Evolutionary conservation across 768 basidiomycete genomes (phyloP), one percentile per base, ranked within the genome.

Genomic region (Leucocoprinus sp.): DNA sequence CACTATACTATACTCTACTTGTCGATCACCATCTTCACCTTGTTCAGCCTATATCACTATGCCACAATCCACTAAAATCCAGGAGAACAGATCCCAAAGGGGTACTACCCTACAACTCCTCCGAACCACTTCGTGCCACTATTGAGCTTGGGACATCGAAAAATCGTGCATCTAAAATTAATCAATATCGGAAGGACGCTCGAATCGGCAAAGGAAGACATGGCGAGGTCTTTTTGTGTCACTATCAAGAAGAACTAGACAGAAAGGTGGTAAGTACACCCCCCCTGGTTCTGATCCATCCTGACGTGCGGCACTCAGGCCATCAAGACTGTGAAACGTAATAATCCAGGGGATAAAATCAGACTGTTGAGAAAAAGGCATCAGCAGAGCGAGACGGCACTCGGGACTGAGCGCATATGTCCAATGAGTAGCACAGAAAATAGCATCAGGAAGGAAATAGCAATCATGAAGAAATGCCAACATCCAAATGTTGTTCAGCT

Each of bases 401-500:
- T 26, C 23, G 46, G 48, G 6, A 41, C 35, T 7, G 52, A 50
- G 40, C 47, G 43, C 33, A 48, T 52, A 52, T 64, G 55, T 50
- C 60, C 54, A 56, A 67, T 79, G 24, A 70, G 74, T 42, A 81
- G 75, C 51, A 76, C 78, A 43, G 83, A 85, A 54, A 75, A 80
- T 57, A 86, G 82, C 60, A 83, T 93, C 48, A 77, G 77, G 52
- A 82, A 80, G 57, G 91, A 93, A 65, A 85, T 93, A 36, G 90
- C 90, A 3, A 85, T 95, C 58, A 86, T 96, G 84, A 92, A 87
- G 68, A 84, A 82, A 54, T 86, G 84, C 58, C 69, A 76, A 37
- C 88, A 92, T 58, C 75, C 80, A 2, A 78, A 91, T 60, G 72
- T 91, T 37, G 89, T 89, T 15, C 72, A 77, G 43, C 70, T 95